Percentiles rank a stretch among this genome's conserved stretches.
Evolutionary conservation across 106 monocot genomes (phyloP).

Genomic region (Acanthochlamys bracteata): DNA sequence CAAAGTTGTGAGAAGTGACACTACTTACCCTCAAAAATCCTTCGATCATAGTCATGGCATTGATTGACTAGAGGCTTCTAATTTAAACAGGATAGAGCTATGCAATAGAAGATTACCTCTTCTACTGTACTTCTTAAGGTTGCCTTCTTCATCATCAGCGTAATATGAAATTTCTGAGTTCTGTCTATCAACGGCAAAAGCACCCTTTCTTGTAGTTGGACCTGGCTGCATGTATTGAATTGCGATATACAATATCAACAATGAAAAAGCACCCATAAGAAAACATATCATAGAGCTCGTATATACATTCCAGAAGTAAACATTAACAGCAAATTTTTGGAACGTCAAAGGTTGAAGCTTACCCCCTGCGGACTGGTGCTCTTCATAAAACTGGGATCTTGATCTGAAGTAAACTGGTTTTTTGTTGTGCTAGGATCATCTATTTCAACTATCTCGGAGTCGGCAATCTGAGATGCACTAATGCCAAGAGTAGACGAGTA

Average conservation of each 20-base stretch:
- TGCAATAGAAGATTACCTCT: constrained; percentile 46
- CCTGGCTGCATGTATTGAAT: constrained; percentile 48
- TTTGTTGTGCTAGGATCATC: constrained; percentile 46
- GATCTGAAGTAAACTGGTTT: constrained; percentile 33
- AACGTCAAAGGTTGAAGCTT: constrained; percentile 18
- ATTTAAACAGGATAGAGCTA: background rate
- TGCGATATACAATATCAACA: background rate
- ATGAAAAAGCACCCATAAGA: background rate
- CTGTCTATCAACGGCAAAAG: constrained; percentile 58
- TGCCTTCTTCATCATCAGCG: constrained; percentile 97
- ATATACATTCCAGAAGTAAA: background rate
- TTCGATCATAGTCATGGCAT: too few relatives aligned
- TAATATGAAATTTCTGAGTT: constrained; percentile 81
- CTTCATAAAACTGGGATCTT: constrained; percentile 30
- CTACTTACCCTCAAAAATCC: too few relatives aligned
- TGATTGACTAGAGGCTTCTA: too few relatives aligned
- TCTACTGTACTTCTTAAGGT: constrained; percentile 65
- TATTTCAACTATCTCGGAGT: constrained; percentile 83
- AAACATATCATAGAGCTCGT: background rate
- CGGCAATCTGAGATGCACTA: constrained; percentile 30
- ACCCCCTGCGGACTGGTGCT: constrained; percentile 40
- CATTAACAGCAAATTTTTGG: background rate
- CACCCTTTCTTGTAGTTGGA: constrained; percentile 76
- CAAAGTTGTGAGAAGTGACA: too few relatives aligned
- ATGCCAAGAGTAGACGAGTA: constrained; percentile 21